Percentiles rank a stretch among this genome's conserved stretches.
Conservation (phyloP, 495 filamentous ascomycete species). For the Daldinia bambusicola region DNA sequence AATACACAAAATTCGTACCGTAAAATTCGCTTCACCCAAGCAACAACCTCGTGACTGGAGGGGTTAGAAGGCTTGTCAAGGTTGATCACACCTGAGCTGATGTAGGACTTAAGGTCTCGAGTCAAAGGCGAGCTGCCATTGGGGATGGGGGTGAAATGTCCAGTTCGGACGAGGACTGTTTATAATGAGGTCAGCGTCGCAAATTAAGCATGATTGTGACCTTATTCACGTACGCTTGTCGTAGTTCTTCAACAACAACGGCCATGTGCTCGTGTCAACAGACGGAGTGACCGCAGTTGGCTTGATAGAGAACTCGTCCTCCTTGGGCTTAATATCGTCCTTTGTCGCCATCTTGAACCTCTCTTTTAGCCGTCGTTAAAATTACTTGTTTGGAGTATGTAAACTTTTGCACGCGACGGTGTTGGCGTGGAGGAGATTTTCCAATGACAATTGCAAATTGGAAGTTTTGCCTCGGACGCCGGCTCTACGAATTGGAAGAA, state of each 20-base stretch:
- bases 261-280: conserved; percentile 83
- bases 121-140: conserved; percentile 84
- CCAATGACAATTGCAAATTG: conserved; percentile 35
- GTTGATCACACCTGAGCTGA: conserved; percentile 97
- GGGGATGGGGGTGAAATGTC: conserved; percentile 94
- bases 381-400: conserved; percentile 17
- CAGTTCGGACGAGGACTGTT: conserved; percentile 84
- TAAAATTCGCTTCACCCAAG: conserved; percentile 97
- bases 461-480: conserved; percentile 21
- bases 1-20: conserved; percentile 62
- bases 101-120: conserved; percentile 93
- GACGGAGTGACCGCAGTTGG: conserved; percentile 76
- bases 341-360: conserved; percentile 67
- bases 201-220: not conserved
- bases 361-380: conserved; percentile 24
- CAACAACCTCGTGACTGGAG: conserved; percentile 96
- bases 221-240: conserved; percentile 62
- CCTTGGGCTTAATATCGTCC: conserved; percentile 67
- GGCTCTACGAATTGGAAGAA: conserved; percentile 34
- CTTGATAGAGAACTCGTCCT: conserved; percentile 85
- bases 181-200: conserved; percentile 13
- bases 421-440: conserved; percentile 33
- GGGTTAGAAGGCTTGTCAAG: conserved; percentile 98
- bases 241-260: conserved; percentile 92
- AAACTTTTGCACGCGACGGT: conserved; percentile 31